Conservation (phyloP, 495 filamentous ascomycete species). For the Pseudoneurospora amorphoporcata region DNA sequence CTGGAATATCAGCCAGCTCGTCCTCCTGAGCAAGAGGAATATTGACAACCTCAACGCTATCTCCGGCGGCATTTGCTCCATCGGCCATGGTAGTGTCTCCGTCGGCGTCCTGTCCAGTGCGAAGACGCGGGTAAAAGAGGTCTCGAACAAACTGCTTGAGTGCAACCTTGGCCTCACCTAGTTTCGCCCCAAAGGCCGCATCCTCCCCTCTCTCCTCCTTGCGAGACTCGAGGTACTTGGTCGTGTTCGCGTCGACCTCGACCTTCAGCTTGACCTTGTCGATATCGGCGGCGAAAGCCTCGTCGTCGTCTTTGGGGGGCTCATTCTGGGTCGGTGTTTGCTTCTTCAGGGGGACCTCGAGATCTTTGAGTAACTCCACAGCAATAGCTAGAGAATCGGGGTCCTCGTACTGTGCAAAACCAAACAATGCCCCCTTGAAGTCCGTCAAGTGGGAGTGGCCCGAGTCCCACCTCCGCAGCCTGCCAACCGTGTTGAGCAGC, state of each 20-base stretch:
- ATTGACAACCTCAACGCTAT: slow-evolving; percentile 74
- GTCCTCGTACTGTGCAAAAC: slow-evolving; percentile 96
- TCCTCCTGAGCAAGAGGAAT: slow-evolving; percentile 86
- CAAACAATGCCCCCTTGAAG: slow-evolving; percentile 78
- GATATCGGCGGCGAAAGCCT: slow-evolving; percentile 46
- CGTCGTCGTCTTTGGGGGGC: slow-evolving; percentile 33
- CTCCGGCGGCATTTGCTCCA: slow-evolving; percentile 41
- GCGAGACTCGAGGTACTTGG: slow-evolving; percentile 73
- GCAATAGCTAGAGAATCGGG: slow-evolving; percentile 78
- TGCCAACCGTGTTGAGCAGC: slow-evolving; percentile 68
- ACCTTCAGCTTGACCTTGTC: slow-evolving; percentile 65
- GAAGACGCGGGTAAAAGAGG: slow-evolving; percentile 58
- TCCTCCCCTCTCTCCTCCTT: slow-evolving; percentile 55
- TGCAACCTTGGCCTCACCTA: slow-evolving; percentile 51
- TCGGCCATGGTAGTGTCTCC: slow-evolving; percentile 64
- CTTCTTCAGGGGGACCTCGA: slow-evolving; percentile 76
- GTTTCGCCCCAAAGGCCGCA: slow-evolving; percentile 53
- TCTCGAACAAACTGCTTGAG: slow-evolving; percentile 58
- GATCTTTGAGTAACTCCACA: slow-evolving; percentile 73
- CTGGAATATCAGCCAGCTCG: slow-evolving; percentile 89
- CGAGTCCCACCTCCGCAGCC: slow-evolving; percentile 69
- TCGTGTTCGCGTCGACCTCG: slow-evolving; percentile 69
- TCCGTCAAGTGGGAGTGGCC: slow-evolving; percentile 55
- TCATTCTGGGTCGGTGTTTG: slow-evolving; percentile 41
- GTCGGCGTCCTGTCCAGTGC: slow-evolving; percentile 42